These are phyloP conservation scores for Dichomitus squalens DNA, from an alignment of 1,284 basidiomycete species.

Conservation along the genomic window DNA sequence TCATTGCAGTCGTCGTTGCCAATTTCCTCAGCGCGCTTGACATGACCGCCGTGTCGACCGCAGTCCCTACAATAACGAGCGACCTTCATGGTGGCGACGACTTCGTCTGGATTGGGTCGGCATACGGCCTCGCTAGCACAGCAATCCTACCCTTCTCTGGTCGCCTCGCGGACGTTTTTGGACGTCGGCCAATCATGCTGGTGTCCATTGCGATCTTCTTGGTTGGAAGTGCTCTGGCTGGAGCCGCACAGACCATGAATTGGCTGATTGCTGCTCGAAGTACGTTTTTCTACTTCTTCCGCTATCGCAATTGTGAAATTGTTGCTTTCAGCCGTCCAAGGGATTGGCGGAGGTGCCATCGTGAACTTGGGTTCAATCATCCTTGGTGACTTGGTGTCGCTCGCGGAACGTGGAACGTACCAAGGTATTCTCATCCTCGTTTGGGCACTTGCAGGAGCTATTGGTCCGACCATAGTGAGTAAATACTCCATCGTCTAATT, in stretches of 20 bases:
- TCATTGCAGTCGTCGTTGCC: conserved; percentile 23
- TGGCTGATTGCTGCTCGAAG: conserved; percentile 41
- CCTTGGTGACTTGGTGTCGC: conserved; percentile 38
- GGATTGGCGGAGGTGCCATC: conserved; percentile 46
- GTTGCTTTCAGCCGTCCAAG: conserved; percentile 39
- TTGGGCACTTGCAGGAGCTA: conserved; percentile 5
- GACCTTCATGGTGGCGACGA: conserved; percentile 29
- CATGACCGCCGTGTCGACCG: conserved; percentile 28
- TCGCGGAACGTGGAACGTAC: conserved; percentile 9
- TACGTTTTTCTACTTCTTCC: not conserved
- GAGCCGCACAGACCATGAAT: conserved; percentile 43
- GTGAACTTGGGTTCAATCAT: conserved; percentile 42
- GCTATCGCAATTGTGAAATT: not conserved
- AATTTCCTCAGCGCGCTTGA: conserved; percentile 31
- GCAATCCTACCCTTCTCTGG: conserved; percentile 30
- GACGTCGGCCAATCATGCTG: conserved; percentile 29
- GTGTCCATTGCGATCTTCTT: conserved; percentile 29
- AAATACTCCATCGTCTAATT: conserved; percentile 19
- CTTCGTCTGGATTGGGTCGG: conserved; percentile 31
- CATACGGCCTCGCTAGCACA: conserved; percentile 28
- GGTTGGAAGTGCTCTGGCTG: conserved; percentile 36
- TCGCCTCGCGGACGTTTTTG: conserved; percentile 29
- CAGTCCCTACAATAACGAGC: conserved; percentile 29
- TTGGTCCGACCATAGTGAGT: not conserved
- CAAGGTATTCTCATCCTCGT: conserved; percentile 2